Evolutionary conservation across 805 yeast species (phyloP).

Genomic region (Wickerhamiella siamensis): DNA sequence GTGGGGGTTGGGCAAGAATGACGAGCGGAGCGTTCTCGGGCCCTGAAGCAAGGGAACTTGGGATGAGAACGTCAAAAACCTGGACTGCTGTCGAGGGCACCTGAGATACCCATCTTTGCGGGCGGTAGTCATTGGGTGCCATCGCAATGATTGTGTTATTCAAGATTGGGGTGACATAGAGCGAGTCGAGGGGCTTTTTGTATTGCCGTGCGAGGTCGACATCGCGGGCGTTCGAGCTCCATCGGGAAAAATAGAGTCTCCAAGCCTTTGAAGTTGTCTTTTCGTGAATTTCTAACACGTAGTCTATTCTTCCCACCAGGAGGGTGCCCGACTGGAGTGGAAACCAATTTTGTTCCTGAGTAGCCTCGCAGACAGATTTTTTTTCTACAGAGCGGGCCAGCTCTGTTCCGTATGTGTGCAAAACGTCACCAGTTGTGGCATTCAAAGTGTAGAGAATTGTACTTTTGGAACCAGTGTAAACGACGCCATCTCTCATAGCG

Average conservation of each 20-base stretch:
- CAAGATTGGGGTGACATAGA: conserved; percentile 72
- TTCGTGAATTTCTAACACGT: conserved; percentile 46
- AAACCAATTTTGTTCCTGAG: neutral
- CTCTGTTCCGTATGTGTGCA: conserved; percentile 52
- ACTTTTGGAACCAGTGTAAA: conserved; percentile 72
- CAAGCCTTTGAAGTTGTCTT: conserved; percentile 47
- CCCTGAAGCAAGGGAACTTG: conserved; percentile 4
- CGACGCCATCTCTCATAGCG: conserved; percentile 57
- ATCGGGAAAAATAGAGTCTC: conserved; percentile 73
- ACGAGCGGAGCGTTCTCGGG: conserved; percentile 16
- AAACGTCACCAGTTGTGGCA: conserved; percentile 56
- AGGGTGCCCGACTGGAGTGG: conserved; percentile 1
- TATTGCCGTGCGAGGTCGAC: conserved; percentile 33
- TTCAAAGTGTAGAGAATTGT: conserved; percentile 66
- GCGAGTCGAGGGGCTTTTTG: conserved; percentile 44
- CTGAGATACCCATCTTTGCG: conserved; percentile 61
- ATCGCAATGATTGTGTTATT: conserved; percentile 62
- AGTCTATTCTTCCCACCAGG: conserved; percentile 27
- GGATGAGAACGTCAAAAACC: conserved; percentile 57
- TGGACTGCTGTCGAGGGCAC: conserved; percentile 59
- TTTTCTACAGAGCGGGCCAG: neutral
- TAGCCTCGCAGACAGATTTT: conserved; percentile 2
- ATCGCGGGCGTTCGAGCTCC: conserved; percentile 88
- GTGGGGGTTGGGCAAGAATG: conserved; percentile 27
- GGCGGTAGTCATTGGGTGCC: conserved; percentile 44